Conservation (phyloP, 2,329 filamentous ascomycete genomes). For the Claviceps sp. region DNA sequence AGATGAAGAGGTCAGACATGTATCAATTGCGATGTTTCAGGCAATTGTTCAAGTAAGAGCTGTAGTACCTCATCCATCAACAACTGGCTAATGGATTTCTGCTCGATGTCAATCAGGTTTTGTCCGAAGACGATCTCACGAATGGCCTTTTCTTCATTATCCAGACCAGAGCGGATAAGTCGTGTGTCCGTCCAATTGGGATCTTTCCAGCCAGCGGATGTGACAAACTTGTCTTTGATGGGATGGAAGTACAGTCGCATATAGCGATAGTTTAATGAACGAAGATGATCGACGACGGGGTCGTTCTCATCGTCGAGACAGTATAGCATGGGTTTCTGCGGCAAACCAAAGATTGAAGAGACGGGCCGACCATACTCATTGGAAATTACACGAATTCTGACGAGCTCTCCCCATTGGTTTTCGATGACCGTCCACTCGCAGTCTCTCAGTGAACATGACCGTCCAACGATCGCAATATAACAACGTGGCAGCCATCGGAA, state of each 20-base stretch:
- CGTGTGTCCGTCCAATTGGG: constrained; percentile 72
- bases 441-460: constrained; percentile 51
- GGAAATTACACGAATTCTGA: constrained; percentile 53
- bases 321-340: constrained; percentile 44
- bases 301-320: constrained; percentile 50
- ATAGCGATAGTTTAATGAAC: constrained; percentile 82
- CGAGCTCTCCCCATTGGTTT: constrained; percentile 94
- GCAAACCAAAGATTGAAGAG: constrained; percentile 52
- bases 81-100: constrained; percentile 72
- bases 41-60: background rate
- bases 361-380: constrained; percentile 40
- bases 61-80: constrained; percentile 66
- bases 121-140: constrained; percentile 78
- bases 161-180: constrained; percentile 63
- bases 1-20: background rate
- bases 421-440: constrained; percentile 91
- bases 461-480: constrained; percentile 66
- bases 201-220: constrained; percentile 88
- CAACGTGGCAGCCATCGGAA: constrained; percentile 84
- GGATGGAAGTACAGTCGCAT: constrained; percentile 89
- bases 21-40: background rate
- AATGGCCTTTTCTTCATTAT: constrained; percentile 74
- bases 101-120: constrained; percentile 85
- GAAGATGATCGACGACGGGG: constrained; percentile 60
- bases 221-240: constrained; percentile 72